These are phyloP conservation scores for Aspergillus pseudonomiae DNA, from an alignment of 2,329 filamentous ascomycete species.

Conservation along the genomic window DNA sequence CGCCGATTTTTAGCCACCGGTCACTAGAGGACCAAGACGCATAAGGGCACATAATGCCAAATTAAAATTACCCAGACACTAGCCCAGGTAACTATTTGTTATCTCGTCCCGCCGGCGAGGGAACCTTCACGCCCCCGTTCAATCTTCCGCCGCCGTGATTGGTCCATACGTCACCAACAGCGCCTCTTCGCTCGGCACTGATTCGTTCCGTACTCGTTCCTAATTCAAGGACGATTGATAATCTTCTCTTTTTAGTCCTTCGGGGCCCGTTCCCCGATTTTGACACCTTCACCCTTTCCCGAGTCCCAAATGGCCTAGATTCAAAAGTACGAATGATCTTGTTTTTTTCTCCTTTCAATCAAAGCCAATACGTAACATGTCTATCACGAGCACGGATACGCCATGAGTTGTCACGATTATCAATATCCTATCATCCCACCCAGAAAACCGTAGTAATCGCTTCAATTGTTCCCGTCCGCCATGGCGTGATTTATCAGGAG, in stretches of 20 bases:
- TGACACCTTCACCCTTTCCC: not conserved
- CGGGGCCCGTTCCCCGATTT: not conserved
- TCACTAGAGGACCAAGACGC: not conserved
- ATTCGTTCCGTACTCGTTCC: slow-evolving; percentile 4
- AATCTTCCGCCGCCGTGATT: slow-evolving; percentile 21
- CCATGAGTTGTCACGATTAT: too few species aligned
- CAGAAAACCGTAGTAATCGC: not conserved
- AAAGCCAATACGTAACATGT: not conserved
- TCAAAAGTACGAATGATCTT: not conserved
- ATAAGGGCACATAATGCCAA: not conserved
- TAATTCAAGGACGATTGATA: slow-evolving; percentile 1
- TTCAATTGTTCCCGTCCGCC: not conserved
- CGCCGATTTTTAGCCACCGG: not conserved
- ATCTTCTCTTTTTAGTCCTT: not conserved
- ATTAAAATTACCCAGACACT: not conserved
- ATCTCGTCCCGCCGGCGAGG: slow-evolving; percentile 20
- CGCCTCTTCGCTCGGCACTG: slow-evolving; percentile 4
- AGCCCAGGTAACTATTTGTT: slow-evolving; percentile 18
- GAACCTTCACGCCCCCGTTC: slow-evolving; percentile 8
- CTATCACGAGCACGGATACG: not conserved
- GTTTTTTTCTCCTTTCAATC: not conserved
- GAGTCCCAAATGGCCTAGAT: not conserved
- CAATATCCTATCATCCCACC: not conserved
- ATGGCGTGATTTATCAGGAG: slow-evolving; percentile 13
- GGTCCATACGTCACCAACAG: slow-evolving; percentile 8